These are phyloP conservation scores for Haplosporangium sp. DNA, from an alignment of 371 early-diverging fungal genomes.

Conservation along the genomic window DNA sequence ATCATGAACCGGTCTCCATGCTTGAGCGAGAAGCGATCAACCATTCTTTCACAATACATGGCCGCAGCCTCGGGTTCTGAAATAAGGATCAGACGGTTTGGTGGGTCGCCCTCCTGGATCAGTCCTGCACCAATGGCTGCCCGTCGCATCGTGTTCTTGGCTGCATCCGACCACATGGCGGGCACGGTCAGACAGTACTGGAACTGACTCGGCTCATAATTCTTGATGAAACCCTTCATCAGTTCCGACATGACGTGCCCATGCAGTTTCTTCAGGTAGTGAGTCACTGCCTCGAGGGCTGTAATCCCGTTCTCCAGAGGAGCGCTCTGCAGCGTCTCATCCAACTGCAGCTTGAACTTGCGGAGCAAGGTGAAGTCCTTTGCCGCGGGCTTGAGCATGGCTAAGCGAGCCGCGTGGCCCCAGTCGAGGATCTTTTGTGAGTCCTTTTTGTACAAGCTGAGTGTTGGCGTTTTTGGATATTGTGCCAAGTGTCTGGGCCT, in stretches of 20 bases:
- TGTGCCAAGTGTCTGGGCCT: conserved; percentile 49
- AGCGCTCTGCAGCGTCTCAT: conserved; percentile 59
- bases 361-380: conserved; percentile 57
- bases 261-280: conserved; percentile 60
- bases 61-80: conserved; percentile 70
- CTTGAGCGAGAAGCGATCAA: conserved; percentile 60
- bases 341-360: conserved; percentile 67
- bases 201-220: conserved; percentile 56
- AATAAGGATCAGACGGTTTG: conserved; percentile 61
- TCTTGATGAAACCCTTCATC: conserved; percentile 61
- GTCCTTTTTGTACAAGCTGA: conserved; percentile 59
- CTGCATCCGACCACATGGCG: conserved; percentile 64
- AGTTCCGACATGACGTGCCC: conserved; percentile 58
- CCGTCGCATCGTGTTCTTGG: conserved; percentile 63
- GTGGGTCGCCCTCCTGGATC: conserved; percentile 56
- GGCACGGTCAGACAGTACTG: conserved; percentile 66
- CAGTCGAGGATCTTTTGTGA: conserved; percentile 57
- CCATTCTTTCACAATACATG: conserved; percentile 64
- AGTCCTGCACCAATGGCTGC: conserved; percentile 63
- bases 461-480: conserved; percentile 66
- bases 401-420: conserved; percentile 68
- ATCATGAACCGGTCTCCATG: conserved; percentile 68
- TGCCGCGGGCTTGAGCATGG: conserved; percentile 62
- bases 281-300: conserved; percentile 60
- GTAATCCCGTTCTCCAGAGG: conserved; percentile 60